phyloP scores from a whole-genome alignment of 108 stramenopile genomes.

The Nitzschia sp. region DNA sequence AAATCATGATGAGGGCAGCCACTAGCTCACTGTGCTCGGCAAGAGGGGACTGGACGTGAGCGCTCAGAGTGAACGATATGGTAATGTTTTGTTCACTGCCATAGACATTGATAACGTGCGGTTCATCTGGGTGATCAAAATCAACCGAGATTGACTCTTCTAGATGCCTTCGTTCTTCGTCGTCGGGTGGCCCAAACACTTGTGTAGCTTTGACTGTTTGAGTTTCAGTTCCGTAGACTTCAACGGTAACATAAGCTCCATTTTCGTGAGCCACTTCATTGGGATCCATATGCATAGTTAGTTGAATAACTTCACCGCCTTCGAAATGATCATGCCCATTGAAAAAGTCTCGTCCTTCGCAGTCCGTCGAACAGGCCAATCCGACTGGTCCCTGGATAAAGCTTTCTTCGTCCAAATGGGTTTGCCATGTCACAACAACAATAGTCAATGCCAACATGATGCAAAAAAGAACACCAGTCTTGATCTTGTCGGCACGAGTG shows the following conservation, averaged over 20 bases:
- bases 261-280: constrained; percentile 30
- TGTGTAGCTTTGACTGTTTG: constrained; percentile 8
- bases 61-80: constrained; percentile 43
- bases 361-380: constrained; percentile 45
- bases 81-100: constrained; percentile 30
- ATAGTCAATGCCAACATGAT: constrained; percentile 46
- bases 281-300: constrained; percentile 46
- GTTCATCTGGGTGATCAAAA: constrained; percentile 44
- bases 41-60: constrained; percentile 31
- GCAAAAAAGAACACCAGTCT: constrained; percentile 31
- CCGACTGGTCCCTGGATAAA: constrained; percentile 50
- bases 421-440: constrained; percentile 38
- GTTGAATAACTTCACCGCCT: constrained; percentile 38
- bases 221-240: constrained; percentile 20
- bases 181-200: constrained; percentile 41
- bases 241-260: constrained; percentile 22
- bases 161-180: constrained; percentile 27
- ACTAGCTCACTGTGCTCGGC: constrained; percentile 43
- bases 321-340: constrained; percentile 36
- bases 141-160: constrained; percentile 36
- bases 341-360: constrained; percentile 52
- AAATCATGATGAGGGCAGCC: constrained; percentile 60
- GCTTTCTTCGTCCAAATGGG: constrained; percentile 48
- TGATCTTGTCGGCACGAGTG: constrained; percentile 46
- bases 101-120: constrained; percentile 50